A percentile compares a stretch with the other conserved stretches of the same genome.
phyloP scores from a whole-genome alignment of 1,139 yeast species.

The Taphrina wiesneri region DNA sequence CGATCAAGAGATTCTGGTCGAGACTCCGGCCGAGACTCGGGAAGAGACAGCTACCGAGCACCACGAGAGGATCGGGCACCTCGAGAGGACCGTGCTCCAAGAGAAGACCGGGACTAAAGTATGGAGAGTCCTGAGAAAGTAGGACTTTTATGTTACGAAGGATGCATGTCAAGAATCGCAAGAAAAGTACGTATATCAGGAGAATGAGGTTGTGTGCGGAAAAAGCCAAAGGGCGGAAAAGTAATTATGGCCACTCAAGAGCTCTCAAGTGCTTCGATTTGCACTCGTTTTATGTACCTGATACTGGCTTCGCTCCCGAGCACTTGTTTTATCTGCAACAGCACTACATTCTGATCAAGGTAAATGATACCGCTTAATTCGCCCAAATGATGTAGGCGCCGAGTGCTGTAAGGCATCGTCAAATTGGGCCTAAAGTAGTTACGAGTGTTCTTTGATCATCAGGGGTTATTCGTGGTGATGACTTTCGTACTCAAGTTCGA shows the following conservation, averaged over 20 bases:
- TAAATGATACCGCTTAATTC: neutral
- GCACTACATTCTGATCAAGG: neutral
- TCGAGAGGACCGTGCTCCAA: conserved; percentile 20
- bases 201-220: neutral
- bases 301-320: conserved; percentile 2
- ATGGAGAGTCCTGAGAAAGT: neutral
- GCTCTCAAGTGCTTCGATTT: conserved; percentile 3
- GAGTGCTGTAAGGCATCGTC: neutral
- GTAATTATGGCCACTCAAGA: neutral
- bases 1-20: conserved; percentile 25
- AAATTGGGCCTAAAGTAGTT: no score
- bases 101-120: conserved; percentile 20
- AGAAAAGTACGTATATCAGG: conserved; percentile 10
- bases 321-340: neutral
- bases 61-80: conserved; percentile 29
- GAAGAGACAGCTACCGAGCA: conserved; percentile 28
- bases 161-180: neutral
- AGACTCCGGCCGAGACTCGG: conserved; percentile 18
- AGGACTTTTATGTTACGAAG: neutral
- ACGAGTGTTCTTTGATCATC: no score
- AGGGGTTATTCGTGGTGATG: neutral
- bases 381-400: neutral
- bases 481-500: neutral
- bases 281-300: conserved; percentile 5
- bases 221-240: conserved; percentile 8